Percentiles rank a stretch among this genome's conserved stretches.
phyloP scores from a whole-genome alignment of 192 early-diverging fungal genomes.

The Glomus cerebriforme region DNA sequence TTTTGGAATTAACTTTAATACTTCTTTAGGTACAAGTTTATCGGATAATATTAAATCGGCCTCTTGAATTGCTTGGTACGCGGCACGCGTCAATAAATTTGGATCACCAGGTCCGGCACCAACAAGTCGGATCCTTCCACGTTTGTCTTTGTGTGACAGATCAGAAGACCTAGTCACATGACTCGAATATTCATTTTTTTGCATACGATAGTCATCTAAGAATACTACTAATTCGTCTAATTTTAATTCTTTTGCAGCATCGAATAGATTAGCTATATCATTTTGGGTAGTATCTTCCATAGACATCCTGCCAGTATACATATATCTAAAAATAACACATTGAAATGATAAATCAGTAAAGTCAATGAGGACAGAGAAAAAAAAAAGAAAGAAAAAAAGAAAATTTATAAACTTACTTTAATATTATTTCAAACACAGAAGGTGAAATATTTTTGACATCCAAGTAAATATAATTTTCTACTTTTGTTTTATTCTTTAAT shows the following conservation, averaged over 20 bases:
- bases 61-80: conserved; percentile 62
- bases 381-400: background rate
- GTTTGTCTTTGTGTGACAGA: background rate
- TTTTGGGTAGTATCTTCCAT: background rate
- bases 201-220: background rate
- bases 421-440: background rate
- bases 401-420: background rate
- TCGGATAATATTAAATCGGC: conserved; percentile 87
- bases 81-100: conserved; percentile 75
- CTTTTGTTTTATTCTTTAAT: background rate
- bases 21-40: conserved; percentile 71
- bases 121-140: conserved; percentile 69
- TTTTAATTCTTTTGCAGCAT: background rate
- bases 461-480: background rate
- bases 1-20: conserved; percentile 50
- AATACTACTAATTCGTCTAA: background rate
- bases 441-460: conserved; percentile 5
- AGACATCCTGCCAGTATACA: conserved; percentile 15
- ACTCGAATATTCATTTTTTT: background rate
- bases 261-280: background rate
- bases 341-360: background rate
- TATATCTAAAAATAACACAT: background rate
- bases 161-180: background rate
- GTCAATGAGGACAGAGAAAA: background rate
- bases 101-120: conserved; percentile 87